These are phyloP conservation scores for Penicillium fimorum DNA, from an alignment of 495 filamentous ascomycete genomes.

Conservation along the genomic window DNA sequence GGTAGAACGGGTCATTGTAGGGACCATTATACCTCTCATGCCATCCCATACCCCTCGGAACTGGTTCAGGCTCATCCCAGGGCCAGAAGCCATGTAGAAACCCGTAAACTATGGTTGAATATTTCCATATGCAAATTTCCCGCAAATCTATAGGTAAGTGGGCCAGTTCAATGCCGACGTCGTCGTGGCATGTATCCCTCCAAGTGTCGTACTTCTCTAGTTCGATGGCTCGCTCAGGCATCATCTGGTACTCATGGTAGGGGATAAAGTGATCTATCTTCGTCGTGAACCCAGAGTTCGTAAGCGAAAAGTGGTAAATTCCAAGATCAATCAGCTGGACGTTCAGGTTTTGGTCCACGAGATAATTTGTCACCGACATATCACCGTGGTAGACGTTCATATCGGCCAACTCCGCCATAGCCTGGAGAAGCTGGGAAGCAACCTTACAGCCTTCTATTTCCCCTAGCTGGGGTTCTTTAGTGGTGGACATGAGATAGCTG, in stretches of 20 bases:
- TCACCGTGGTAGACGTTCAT: constrained; percentile 28
- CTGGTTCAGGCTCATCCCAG: constrained; percentile 21
- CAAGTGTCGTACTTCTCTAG: not conserved
- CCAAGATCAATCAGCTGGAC: constrained; percentile 28
- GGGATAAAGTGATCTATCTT: not conserved
- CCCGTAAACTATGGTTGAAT: constrained; percentile 21
- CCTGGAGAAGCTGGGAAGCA: constrained; percentile 27
- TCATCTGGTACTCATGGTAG: constrained; percentile 26
- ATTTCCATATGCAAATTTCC: constrained; percentile 21
- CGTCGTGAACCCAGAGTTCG: constrained; percentile 8
- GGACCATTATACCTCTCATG: not conserved
- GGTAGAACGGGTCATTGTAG: not conserved
- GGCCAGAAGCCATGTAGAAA: constrained; percentile 30
- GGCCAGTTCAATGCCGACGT: not conserved
- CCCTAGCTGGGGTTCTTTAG: constrained; percentile 17
- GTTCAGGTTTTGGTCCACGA: constrained; percentile 26
- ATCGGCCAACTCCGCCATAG: constrained; percentile 22
- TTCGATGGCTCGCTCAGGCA: constrained; percentile 20
- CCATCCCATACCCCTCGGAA: constrained; percentile 2
- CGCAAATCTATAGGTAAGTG: constrained; percentile 14
- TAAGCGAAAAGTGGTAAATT: constrained; percentile 14
- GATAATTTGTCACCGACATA: constrained; percentile 25
- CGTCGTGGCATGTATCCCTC: not conserved
- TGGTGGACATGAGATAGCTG: constrained; percentile 10
- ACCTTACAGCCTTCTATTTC: constrained; percentile 28